These are phyloP conservation scores for Punctularia strigosozonata DNA, from an alignment of 768 basidiomycete species.

Conservation along the genomic window DNA sequence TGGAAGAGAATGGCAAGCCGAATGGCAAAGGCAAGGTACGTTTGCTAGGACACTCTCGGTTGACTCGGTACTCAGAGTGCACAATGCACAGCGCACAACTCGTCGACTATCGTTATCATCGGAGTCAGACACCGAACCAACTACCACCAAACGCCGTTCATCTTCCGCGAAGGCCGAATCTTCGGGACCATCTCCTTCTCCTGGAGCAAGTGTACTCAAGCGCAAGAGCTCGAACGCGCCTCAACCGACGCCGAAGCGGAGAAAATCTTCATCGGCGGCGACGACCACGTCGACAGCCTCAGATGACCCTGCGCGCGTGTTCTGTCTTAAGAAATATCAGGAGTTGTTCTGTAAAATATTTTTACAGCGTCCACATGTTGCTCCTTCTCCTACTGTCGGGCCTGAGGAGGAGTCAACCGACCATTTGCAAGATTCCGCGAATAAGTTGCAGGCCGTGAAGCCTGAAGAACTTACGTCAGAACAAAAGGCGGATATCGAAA, in stretches of 20 bases:
- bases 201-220: conserved; percentile 25
- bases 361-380: conserved; percentile 55
- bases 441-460: conserved; percentile 24
- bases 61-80: conserved; percentile 18
- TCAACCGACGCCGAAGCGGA: conserved; percentile 34
- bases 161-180: conserved; percentile 6
- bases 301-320: conserved; percentile 74
- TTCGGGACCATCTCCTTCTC: conserved; percentile 5
- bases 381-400: too few species aligned
- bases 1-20: conserved; percentile 34
- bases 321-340: conserved; percentile 67
- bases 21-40: conserved; percentile 29
- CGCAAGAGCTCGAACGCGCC: conserved; percentile 37
- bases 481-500: conserved; percentile 41
- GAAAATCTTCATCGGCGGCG: too few species aligned
- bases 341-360: conserved; percentile 65
- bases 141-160: conserved; percentile 5
- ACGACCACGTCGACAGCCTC: conserved; percentile 21
- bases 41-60: conserved; percentile 8
- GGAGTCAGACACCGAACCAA: conserved; percentile 8
- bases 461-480: conserved; percentile 47
- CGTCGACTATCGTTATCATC: conserved; percentile 15
- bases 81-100: conserved; percentile 25
- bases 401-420: conserved; percentile 19
- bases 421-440: conserved; percentile 11